A percentile compares a stretch with the other conserved stretches of the same genome.
phyloP scores from a whole-genome alignment of 1,284 basidiomycete species.

The Thecaphora frezii region DNA sequence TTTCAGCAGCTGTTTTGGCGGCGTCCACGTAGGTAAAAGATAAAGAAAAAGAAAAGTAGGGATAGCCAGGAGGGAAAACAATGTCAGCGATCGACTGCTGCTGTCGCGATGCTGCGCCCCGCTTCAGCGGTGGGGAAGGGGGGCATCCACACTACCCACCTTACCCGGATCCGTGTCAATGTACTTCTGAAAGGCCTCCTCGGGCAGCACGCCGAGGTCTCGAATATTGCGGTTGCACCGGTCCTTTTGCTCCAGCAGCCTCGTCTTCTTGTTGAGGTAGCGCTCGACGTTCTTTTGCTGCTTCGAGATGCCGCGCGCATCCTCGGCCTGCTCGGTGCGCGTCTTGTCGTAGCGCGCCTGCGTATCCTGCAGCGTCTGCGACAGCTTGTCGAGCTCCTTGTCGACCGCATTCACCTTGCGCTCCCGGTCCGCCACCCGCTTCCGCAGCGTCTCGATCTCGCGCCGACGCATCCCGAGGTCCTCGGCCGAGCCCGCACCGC shows the following conservation, averaged over 20 bases:
- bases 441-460: conserved; percentile 57
- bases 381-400: conserved; percentile 66
- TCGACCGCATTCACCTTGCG: conserved; percentile 58
- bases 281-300: conserved; percentile 94
- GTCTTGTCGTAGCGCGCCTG: conserved; percentile 71
- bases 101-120: no score
- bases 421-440: conserved; percentile 62
- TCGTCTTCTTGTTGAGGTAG: conserved; percentile 86
- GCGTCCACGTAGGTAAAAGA: no score
- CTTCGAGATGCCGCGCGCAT: conserved; percentile 77
- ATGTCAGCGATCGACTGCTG: no score
- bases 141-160: conserved; percentile 62
- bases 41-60: no score
- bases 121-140: not conserved
- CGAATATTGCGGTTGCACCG: conserved; percentile 92
- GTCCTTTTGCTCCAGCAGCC: conserved; percentile 79
- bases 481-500: conserved; percentile 72
- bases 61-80: no score
- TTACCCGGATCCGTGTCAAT: conserved; percentile 75
- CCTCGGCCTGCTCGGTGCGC: conserved; percentile 80
- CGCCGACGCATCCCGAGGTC: conserved; percentile 68
- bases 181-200: conserved; percentile 96
- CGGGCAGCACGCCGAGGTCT: conserved; percentile 91
- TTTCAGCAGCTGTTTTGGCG: conserved; percentile 72
- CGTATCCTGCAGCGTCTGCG: conserved; percentile 69